Evolutionary conservation across 441 rosid species (phyloP), one percentile per base, ranked within the genome.

Genomic region (Brassica balearica): DNA sequence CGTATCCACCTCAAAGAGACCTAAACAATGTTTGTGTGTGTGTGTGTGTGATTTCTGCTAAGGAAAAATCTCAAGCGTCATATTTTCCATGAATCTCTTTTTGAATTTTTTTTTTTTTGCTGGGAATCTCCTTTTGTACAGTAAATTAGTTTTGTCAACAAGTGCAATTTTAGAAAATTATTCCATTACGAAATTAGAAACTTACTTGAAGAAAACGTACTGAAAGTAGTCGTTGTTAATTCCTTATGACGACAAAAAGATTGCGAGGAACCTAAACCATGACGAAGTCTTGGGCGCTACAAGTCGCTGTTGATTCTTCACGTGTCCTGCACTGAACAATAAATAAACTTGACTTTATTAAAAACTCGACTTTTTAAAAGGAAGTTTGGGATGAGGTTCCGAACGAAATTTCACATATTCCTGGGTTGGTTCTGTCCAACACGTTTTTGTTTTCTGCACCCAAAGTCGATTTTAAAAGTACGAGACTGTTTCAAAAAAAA

Each of bases 331-430:
- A 73, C 53, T 55, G 8, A 36, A 41, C 71, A 36, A 62, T 20
- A 72, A 46, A 5, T n/a, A 14, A 12, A 48, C 55, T 48, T 43
- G 51, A 43, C 51, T 41, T 41, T 41, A 41, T 8, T 8, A 41
- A 1, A 27, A 12, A 43, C 3, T 65, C 60, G 72, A 58, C 77
- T 67, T 59, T 29, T 12, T 36, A 6, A 9, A 6, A 78, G 55
- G 69, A 53, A 78, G 68, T 48, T 34, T 46, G 15, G 10, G 36
- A 3, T n/a, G 62, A 62, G 5, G 11, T 9, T 68, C 10, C 60
- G 17, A 72, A 67, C 51, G 82, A 73, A 73, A 68, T 72, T 73
- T 23, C 82, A 78, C 14, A 20, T 71, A 11, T 55, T 9, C 43
- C 4, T 71, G 15, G 55, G 55, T 59, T 58, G 4, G 9, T 66